These are phyloP conservation scores for Nemophila menziesii DNA, from an alignment of 257 asterid genomes.

Conservation along the genomic window DNA sequence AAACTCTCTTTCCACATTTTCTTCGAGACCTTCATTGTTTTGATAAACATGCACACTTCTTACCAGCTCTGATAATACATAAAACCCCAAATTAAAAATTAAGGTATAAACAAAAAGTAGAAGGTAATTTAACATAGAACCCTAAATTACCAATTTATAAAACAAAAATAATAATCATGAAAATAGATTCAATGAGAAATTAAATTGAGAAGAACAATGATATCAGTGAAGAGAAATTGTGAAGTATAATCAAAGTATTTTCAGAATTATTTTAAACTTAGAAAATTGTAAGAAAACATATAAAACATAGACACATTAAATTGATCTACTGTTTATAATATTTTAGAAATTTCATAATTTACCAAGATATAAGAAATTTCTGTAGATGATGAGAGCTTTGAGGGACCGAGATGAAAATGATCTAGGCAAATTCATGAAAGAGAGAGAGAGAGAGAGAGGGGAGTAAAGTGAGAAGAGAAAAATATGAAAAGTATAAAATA, in stretches of 20 bases:
- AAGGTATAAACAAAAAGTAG: not conserved
- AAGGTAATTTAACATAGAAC: not conserved
- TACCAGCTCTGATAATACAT: conserved; percentile 17
- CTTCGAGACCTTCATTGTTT: conserved; percentile 12
- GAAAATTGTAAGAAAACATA: not conserved
- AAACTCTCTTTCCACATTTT: conserved; percentile 22
- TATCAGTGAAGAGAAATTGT: not conserved
- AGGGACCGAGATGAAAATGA: conserved; percentile 8
- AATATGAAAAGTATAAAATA: not conserved
- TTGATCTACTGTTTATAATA: not conserved
- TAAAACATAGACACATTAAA: not conserved
- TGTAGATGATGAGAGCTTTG: conserved; percentile 22
- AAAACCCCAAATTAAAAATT: not conserved
- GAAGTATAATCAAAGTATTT: no score
- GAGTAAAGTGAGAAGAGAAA: conserved; percentile 5
- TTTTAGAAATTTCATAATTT: not conserved
- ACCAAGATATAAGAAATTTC: conserved; percentile 14
- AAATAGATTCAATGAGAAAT: not conserved
- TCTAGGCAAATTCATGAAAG: conserved; percentile 16
- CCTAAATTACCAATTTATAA: not conserved
- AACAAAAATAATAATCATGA: conserved; percentile 2
- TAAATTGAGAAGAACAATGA: not conserved
- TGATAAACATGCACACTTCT: conserved; percentile 20
- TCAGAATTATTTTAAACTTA: no score
- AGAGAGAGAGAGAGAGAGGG: not conserved